Percentiles rank a stretch among this genome's conserved stretches.
These are phyloP conservation scores for Porogramme epimiltina DNA, from an alignment of 1,284 basidiomycete genomes.

Conservation along the genomic window DNA sequence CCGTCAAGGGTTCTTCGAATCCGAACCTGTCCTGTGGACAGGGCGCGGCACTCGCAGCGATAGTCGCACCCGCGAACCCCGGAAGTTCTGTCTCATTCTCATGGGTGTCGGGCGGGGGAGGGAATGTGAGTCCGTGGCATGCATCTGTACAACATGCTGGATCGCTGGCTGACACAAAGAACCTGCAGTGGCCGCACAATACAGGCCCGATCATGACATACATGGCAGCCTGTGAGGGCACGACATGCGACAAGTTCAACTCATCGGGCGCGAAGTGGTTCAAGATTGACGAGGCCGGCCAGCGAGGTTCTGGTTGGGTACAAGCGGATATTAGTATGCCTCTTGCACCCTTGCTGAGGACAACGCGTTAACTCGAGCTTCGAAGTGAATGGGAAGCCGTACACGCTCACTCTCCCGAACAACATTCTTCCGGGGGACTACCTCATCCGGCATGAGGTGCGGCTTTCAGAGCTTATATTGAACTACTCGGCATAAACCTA, in stretches of 20 bases:
- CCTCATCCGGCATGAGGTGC: conserved; percentile 63
- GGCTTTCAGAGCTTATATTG: background rate
- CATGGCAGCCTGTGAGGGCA: conserved; percentile 60
- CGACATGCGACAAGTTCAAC: conserved; percentile 61
- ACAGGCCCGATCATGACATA: conserved; percentile 71
- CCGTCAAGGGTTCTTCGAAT: conserved; percentile 66
- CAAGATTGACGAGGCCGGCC: conserved; percentile 56
- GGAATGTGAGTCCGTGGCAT: conserved; percentile 51
- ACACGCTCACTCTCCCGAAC: conserved; percentile 53
- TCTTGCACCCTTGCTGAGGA: conserved; percentile 45
- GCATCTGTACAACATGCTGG: too few relatives aligned
- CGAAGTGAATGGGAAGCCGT: conserved; percentile 37
- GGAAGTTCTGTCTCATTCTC: conserved; percentile 60
- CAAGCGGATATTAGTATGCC: conserved; percentile 41
- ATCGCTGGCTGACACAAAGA: too few relatives aligned
- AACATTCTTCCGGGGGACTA: conserved; percentile 64
- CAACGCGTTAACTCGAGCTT: background rate
- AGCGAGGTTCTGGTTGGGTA: conserved; percentile 38
- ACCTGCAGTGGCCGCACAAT: conserved; percentile 44
- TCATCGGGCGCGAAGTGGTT: conserved; percentile 64
- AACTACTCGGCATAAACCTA: background rate
- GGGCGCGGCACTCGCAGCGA: conserved; percentile 48
- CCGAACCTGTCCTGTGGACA: conserved; percentile 64
- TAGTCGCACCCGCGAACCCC: conserved; percentile 62
- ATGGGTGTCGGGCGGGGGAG: conserved; percentile 53